These are phyloP conservation scores for Umbelopsis ramanniana DNA, from an alignment of 192 early-diverging fungal genomes.

Conservation along the genomic window DNA sequence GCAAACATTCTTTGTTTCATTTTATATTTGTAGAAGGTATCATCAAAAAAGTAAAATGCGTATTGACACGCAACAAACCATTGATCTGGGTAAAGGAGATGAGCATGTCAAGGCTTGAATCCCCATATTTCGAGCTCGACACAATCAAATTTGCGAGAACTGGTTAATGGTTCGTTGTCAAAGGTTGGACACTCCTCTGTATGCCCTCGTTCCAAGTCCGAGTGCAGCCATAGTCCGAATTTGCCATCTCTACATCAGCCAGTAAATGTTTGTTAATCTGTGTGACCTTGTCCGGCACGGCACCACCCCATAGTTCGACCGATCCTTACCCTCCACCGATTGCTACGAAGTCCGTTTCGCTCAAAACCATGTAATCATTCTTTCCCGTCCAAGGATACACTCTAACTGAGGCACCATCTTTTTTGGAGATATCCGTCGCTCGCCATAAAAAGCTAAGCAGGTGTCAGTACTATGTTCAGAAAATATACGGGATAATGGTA, in stretches of 20 bases:
- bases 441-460: constrained; percentile 75
- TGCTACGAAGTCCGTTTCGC: constrained; percentile 74
- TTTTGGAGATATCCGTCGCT: constrained; percentile 39
- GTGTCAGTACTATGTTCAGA: not conserved
- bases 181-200: constrained; percentile 74
- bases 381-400: constrained; percentile 74
- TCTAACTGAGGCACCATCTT: constrained; percentile 41
- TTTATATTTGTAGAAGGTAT: not conserved
- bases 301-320: not conserved
- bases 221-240: constrained; percentile 80
- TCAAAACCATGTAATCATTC: constrained; percentile 82
- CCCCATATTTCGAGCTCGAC: constrained; percentile 46
- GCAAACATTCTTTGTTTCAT: not conserved
- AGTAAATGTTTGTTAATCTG: not conserved
- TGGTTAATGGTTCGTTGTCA: constrained; percentile 63
- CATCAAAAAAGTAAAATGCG: not conserved
- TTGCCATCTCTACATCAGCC: constrained; percentile 59
- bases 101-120: constrained; percentile 12
- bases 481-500: not conserved
- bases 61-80: not conserved
- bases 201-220: constrained; percentile 72
- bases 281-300: not conserved
- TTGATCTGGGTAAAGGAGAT: not conserved
- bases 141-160: constrained; percentile 37
- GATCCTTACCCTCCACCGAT: constrained; percentile 70